Conservation (phyloP, 495 filamentous ascomycete genomes). For the Trichoderma erinaceum region DNA sequence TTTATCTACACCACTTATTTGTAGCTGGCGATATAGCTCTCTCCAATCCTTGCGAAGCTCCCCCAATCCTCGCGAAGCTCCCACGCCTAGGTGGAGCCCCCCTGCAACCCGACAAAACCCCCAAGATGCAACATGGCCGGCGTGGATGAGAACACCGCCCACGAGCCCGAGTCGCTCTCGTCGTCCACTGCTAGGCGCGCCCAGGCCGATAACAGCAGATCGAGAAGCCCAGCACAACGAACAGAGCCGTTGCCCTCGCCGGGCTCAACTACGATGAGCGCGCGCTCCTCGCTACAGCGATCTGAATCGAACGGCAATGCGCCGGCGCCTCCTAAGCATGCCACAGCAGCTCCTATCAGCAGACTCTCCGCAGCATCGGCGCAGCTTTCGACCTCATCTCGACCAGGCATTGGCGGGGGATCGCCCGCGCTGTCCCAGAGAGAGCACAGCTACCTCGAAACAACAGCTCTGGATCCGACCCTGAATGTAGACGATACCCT, state of each 20-base stretch:
- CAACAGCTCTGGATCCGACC: constrained; percentile 33
- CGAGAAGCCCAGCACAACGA: neutral
- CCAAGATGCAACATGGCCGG: constrained; percentile 11
- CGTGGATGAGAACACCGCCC: constrained; percentile 13
- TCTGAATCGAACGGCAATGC: neutral
- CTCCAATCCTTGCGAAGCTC: neutral
- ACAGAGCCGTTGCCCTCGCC: neutral
- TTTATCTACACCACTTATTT: neutral
- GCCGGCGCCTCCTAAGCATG: constrained; percentile 4
- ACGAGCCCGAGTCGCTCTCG: neutral
- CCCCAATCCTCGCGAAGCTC: neutral
- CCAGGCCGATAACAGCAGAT: neutral
- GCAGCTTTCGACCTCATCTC: neutral
- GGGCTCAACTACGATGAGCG: neutral
- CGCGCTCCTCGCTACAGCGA: neutral
- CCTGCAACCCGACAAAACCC: neutral
- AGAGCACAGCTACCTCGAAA: constrained; percentile 35
- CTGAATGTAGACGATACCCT: constrained; percentile 36
- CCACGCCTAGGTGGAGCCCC: neutral
- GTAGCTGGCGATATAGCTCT: neutral
- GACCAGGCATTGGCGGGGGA: neutral
- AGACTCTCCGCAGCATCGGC: neutral
- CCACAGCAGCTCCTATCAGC: neutral
- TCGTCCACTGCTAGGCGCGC: neutral
- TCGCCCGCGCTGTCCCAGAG: neutral